Base-by-base conservation (phyloP, 164 flowering plant species). In the Warburgia ugandensis region DNA sequence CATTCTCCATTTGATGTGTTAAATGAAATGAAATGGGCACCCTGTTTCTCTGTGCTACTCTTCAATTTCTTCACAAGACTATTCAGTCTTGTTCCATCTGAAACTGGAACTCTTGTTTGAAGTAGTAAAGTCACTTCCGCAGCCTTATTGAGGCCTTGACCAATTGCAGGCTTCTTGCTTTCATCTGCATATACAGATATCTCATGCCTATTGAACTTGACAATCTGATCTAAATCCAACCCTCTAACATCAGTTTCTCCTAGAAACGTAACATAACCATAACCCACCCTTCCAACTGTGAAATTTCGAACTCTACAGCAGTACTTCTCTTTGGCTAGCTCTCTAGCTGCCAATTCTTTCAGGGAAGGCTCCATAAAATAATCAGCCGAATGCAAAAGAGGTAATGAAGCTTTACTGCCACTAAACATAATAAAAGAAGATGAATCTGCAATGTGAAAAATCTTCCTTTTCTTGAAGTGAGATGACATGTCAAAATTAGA, bases 161-260 rank as follows among this genome's bases (percentile, higher is more conserved):
- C 97, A 61, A 74, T 69, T 22, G n/a, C 55, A n/a, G 99, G 97
- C 61, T 94, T 89, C 4, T 59, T 52, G 53, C 44, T 64, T 61
- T 83, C 97, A 61, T 89, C 84, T 33, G 69, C 78, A 59, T 94
- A 94, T n/a, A 94, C 90, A 62, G 79, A 73, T 8, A 94, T 68
- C 56, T 77, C 80, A 52, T 83, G 74, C 67, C 74, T 73, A 26
- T 56, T 43, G 56, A 94, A 80, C 77, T 68, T 81, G 29, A 94
- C 74, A 62, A 89, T 78, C 48, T 50, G 31, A 59, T 86, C 84
- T 47, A 94, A 67, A 72, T 79, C 65, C 63, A 94, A 68, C 63
- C 79, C 45, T 68, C 92, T 77, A 49, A 94, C 78, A 71, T 94
- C 99, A 35, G 99, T 89, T 44, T 81, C 69, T 28, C 92, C 97